Base-by-base conservation (phyloP, 2,329 filamentous ascomycete genomes). In the Calonectria naviculata region DNA sequence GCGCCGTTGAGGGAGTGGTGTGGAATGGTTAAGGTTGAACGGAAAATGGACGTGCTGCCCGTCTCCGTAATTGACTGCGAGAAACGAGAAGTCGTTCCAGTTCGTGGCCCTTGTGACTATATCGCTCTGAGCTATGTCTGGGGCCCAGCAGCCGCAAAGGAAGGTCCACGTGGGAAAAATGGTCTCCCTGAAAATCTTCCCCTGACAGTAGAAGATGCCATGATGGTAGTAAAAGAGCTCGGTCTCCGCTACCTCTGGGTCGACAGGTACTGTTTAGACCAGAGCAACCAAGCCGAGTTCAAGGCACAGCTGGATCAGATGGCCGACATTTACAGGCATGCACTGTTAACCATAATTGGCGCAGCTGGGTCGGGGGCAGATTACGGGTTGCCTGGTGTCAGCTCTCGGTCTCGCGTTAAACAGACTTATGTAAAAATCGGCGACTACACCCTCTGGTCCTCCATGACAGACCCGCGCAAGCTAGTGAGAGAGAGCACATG, bases 251-350 rank as follows among this genome's bases (percentile, higher is more conserved):
- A 71, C 17, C 70, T 71, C 5, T 71, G 70, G 70, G 54, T 71
- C 17, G 70, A 71, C 24, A 58, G 70, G 17, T 71, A 68, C 12
- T 71, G 70, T 26, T n/a, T 71, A 56, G 70, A 71, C 21, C 70
- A 71, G 36, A 65, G 49, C 36, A 65, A 71, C 36, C 56, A 49
- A 42, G 61, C 61, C 26, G 54, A 71, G 29, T 71, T 71, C 28
- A 31, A 71, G 38, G 29, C 56, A 34, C 68, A 71, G 41, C 64
- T 71, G n/a, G 26, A 71, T 42, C 64, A 63, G 46, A 71, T 71
- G 64, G 68, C 68, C 44, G 68, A 67, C 47, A 71, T 71, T 54
- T 71, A 71, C 38, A 62, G 68, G 58, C 68, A 64, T 17, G 68
- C 68, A 21, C 29, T 71, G 4, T 7, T 71, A 5, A 71, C 68